phyloP scores from a whole-genome alignment of 495 filamentous ascomycete genomes.

The Thozetella sp. region DNA sequence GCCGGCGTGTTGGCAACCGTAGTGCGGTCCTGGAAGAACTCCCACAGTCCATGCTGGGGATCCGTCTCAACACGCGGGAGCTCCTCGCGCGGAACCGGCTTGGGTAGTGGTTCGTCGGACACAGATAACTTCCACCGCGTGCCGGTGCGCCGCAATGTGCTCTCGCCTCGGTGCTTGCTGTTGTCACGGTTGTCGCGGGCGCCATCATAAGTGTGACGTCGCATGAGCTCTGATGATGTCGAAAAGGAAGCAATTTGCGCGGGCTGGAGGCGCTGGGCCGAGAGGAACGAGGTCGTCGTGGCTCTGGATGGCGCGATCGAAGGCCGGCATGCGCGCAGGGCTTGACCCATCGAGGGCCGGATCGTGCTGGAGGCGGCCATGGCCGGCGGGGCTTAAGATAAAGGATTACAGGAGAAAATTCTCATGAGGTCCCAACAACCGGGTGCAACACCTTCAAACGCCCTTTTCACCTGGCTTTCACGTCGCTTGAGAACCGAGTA shows the following conservation, averaged over 20 bases:
- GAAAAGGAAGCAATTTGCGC: constrained; percentile 29
- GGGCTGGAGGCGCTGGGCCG: constrained; percentile 10
- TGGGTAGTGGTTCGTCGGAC: constrained; percentile 71
- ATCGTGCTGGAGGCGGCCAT: constrained; percentile 47
- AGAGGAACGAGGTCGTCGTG: neutral
- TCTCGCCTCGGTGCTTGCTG: constrained; percentile 76
- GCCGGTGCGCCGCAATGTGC: constrained; percentile 76
- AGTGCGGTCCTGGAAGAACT: constrained; percentile 75
- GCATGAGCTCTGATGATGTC: constrained; percentile 32
- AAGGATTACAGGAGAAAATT: too few relatives aligned
- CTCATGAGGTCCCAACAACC: too few relatives aligned
- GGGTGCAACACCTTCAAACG: too few relatives aligned
- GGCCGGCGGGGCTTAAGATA: neutral
- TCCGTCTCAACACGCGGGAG: constrained; percentile 57
- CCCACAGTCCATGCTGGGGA: constrained; percentile 87
- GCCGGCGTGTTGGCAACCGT: constrained; percentile 67
- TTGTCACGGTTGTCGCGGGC: constrained; percentile 55
- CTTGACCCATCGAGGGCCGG: constrained; percentile 41
- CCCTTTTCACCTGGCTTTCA: too few relatives aligned
- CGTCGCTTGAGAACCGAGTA: constrained; percentile 1
- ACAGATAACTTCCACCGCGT: constrained; percentile 68
- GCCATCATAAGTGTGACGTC: constrained; percentile 30
- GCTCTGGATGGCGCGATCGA: neutral
- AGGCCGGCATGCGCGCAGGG: constrained; percentile 12
- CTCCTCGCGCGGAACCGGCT: constrained; percentile 71